Base-by-base conservation (phyloP, 2,329 filamentous ascomycete species). In the Xylaria hypoxylon region DNA sequence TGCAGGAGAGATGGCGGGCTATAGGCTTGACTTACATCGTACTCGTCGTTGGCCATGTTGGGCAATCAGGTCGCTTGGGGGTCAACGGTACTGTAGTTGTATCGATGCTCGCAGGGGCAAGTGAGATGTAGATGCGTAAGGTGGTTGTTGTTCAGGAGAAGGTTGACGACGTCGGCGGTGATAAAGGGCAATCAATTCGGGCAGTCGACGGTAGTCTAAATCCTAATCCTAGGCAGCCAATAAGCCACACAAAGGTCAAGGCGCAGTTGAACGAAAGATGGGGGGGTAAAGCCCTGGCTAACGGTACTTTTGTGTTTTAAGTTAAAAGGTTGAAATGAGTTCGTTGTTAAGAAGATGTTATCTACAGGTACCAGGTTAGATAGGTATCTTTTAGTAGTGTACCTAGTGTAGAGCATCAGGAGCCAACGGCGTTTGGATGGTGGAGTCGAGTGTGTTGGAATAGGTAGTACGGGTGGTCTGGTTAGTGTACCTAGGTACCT, bases 1-100 rank as follows among this genome's bases (percentile, higher is more conserved):
- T 64, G 71, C 62, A 51, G 64, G 61, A 51, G 80, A 59, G 55
- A 38, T 24, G 55, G 44, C 24, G 26, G 28, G 55, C 24, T 59
- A 28, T 22, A 22, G 40, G 42, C 48, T 51, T 64, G 57, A 84
- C 94, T 87, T 86, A 98, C 95, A 91, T 99, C 96, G 86, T 99
- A 99, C 87, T 99, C 96, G 89, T 99, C 96, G 90, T 98, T 99
- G 79, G 95, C 96, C 96, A 98, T 99, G 83, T 77, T 86, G 85
- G 81, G 72, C 72, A 69, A 72, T 73, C 61, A 64, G 47, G 62
- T 66, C 50, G 58, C 63, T 72, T 47, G 22, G 24, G 64, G 26
- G 45, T 50, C 15, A 45, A 33, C 33, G 48, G 50, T 52, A 60
- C 42, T 65, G 57, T 53, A 67, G 61, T 51, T 24, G 64, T 66